phyloP scores from a whole-genome alignment of 1,139 yeast genomes.

The Nakaseomyces delphensis region DNA sequence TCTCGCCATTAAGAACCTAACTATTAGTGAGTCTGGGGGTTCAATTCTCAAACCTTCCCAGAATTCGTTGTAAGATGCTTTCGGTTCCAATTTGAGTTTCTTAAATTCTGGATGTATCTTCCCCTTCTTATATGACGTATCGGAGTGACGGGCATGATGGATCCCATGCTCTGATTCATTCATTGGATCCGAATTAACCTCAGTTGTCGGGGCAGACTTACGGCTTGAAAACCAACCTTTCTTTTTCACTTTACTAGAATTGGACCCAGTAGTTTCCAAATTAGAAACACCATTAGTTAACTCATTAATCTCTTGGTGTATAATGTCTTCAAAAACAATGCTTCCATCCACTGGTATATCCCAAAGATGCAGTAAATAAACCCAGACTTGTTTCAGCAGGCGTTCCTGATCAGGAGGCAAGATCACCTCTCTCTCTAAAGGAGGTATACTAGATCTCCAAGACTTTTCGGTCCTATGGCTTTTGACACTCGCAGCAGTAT shows the following conservation, averaged over 20 bases:
- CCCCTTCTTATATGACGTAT: slow-evolving; percentile 9
- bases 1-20: slow-evolving; percentile 63
- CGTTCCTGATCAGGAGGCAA: slow-evolving; percentile 41
- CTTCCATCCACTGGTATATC: slow-evolving; percentile 47
- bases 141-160: slow-evolving; percentile 3
- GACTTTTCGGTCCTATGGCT: not conserved
- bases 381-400: slow-evolving; percentile 68
- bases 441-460: slow-evolving; percentile 1
- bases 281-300: not conserved
- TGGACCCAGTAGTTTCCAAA: not conserved
- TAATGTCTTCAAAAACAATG: slow-evolving; percentile 13
- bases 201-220: not conserved
- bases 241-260: not conserved
- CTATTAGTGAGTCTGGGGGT: slow-evolving; percentile 55
- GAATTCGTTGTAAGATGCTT: slow-evolving; percentile 41
- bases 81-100: slow-evolving; percentile 37
- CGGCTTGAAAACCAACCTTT: not conserved
- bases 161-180: not conserved
- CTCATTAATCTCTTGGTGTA: not conserved
- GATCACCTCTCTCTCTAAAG: slow-evolving; percentile 3
- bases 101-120: slow-evolving; percentile 34
- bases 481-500: not conserved
- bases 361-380: slow-evolving; percentile 50
- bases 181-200: not conserved
- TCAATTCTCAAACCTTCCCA: slow-evolving; percentile 55